Percentiles rank a stretch among this genome's conserved stretches.
phyloP scores from a whole-genome alignment of 1,139 yeast genomes.

The Candida buenavistaensis region DNA sequence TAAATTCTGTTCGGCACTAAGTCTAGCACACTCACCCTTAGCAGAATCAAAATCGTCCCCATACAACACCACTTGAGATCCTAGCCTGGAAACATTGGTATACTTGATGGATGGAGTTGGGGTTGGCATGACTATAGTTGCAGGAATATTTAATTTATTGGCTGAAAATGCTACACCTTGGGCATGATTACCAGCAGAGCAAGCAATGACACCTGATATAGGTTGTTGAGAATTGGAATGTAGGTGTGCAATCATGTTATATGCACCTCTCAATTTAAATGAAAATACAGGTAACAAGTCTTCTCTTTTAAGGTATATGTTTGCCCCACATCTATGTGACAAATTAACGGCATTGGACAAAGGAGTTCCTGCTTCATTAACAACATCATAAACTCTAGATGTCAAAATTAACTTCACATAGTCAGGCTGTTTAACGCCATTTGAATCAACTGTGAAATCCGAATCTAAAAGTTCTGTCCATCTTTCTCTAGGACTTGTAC shows the following conservation, averaged over 20 bases:
- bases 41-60: constrained; percentile 97
- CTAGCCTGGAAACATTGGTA: constrained; percentile 85
- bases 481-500: constrained; percentile 14
- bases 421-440: constrained; percentile 68
- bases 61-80: constrained; percentile 87
- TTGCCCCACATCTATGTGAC: constrained; percentile 70
- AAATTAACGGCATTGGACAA: constrained; percentile 73
- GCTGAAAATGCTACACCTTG: constrained; percentile 98
- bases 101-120: constrained; percentile 95
- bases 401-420: constrained; percentile 86
- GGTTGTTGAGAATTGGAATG: constrained; percentile 53
- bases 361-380: constrained; percentile 78
- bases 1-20: constrained; percentile 67
- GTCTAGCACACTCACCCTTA: constrained; percentile 78
- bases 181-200: constrained; percentile 99
- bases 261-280: constrained; percentile 95
- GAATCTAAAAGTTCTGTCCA: constrained; percentile 52
- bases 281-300: constrained; percentile 94
- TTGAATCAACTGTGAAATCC: constrained; percentile 48
- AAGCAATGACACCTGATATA: constrained; percentile 89
- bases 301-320: constrained; percentile 81
- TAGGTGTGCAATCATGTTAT: constrained; percentile 91
- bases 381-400: constrained; percentile 91
- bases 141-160: constrained; percentile 77
- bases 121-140: constrained; percentile 97